phyloP scores from a whole-genome alignment of 2,329 filamentous ascomycete genomes.

The Ceratocystis diversiconidia region DNA sequence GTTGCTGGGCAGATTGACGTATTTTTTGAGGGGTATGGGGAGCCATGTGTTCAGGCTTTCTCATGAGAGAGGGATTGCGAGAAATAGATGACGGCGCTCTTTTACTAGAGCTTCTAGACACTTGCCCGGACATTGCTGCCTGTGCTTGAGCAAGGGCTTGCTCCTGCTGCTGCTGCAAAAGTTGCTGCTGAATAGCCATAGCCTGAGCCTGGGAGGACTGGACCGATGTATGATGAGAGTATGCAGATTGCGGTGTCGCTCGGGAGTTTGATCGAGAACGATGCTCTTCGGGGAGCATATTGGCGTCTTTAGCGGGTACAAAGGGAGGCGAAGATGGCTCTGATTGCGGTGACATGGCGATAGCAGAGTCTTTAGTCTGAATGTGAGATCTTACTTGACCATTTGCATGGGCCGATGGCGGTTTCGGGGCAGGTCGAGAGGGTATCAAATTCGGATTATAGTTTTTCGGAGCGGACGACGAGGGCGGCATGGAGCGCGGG shows the following conservation, averaged over 20 bases:
- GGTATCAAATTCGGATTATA: slow-evolving; percentile 48
- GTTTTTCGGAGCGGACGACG: slow-evolving; percentile 31
- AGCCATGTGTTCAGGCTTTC: slow-evolving; percentile 22
- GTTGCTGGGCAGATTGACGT: slow-evolving; percentile 10
- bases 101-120: slow-evolving; percentile 63
- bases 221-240: slow-evolving; percentile 24
- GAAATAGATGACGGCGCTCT: slow-evolving; percentile 37
- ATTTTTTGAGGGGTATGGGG: slow-evolving; percentile 8
- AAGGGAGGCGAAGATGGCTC: slow-evolving; percentile 40
- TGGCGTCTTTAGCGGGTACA: slow-evolving; percentile 37
- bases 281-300: slow-evolving; percentile 52
- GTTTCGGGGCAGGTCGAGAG: slow-evolving; percentile 71
- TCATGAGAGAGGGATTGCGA: slow-evolving; percentile 31
- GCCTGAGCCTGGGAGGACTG: slow-evolving; percentile 28
- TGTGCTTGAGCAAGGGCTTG: slow-evolving; percentile 69
- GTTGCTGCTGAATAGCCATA: slow-evolving; percentile 34
- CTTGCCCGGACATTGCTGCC: slow-evolving; percentile 56
- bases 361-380: slow-evolving; percentile 46
- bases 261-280: slow-evolving; percentile 56
- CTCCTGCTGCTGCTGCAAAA: slow-evolving; percentile 71
- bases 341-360: slow-evolving; percentile 43
- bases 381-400: slow-evolving; percentile 38
- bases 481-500: slow-evolving; percentile 23
- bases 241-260: slow-evolving; percentile 35
- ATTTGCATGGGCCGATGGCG: slow-evolving; percentile 48